Evolutionary conservation across 2,329 filamentous ascomycete species (phyloP).

Genomic region (Talaromyces sp.): DNA sequence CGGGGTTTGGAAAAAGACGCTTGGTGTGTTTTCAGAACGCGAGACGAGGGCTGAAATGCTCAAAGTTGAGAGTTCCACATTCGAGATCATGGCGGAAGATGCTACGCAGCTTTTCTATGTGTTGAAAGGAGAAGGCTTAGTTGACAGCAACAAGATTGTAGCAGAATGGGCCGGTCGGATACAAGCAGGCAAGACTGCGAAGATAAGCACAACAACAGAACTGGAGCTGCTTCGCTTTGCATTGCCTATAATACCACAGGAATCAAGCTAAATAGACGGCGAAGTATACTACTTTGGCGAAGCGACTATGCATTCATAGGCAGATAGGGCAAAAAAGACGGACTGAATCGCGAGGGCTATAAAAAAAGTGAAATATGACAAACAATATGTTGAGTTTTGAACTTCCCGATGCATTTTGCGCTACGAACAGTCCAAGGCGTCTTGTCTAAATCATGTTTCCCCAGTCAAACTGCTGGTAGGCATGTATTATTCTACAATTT

Average conservation of each 20-base stretch:
- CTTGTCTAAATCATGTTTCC: too few species aligned
- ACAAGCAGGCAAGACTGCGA: not conserved
- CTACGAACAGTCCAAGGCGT: too few species aligned
- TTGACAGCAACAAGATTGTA: not conserved
- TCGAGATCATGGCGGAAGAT: conserved; percentile 1
- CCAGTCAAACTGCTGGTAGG: too few species aligned
- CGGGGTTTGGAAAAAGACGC: conserved; percentile 9
- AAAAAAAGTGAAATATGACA: too few species aligned
- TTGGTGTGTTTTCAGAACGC: conserved; percentile 22
- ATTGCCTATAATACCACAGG: not conserved
- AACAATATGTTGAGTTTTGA: too few species aligned
- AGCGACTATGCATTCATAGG: too few species aligned
- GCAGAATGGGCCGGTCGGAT: conserved; percentile 4
- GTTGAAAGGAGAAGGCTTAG: conserved; percentile 1
- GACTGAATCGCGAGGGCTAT: too few species aligned
- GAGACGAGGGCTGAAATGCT: conserved; percentile 20
- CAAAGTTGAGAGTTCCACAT: not conserved
- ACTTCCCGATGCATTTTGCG: too few species aligned
- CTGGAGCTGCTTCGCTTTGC: not conserved
- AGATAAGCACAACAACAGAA: not conserved
- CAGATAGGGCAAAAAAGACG: too few species aligned
- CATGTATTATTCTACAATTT: too few species aligned
- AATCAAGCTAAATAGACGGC: too few species aligned
- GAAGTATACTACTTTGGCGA: too few species aligned
- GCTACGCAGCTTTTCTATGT: conserved; percentile 5